These are phyloP conservation scores for Cryoendolithus antarcticus DNA, from an alignment of 2,329 filamentous ascomycete genomes.

Conservation along the genomic window DNA sequence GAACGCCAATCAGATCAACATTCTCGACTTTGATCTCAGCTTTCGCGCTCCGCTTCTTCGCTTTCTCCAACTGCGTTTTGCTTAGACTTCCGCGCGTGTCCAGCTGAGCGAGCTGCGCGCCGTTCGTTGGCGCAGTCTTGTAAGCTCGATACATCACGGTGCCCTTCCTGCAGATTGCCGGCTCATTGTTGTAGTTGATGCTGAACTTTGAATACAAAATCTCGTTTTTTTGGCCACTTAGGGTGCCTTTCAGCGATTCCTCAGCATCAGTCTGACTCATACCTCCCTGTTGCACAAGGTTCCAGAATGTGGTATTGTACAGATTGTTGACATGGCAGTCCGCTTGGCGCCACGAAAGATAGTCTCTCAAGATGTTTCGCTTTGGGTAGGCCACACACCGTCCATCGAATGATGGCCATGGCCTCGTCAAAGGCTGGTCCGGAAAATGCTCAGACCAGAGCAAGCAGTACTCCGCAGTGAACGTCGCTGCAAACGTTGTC, in stretches of 20 bases:
- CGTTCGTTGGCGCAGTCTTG: constrained; percentile 1
- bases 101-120: too few relatives aligned
- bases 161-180: constrained; percentile 84
- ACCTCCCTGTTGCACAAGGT: constrained; percentile 65
- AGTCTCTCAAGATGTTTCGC: constrained; percentile 72
- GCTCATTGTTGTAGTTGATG: constrained; percentile 97
- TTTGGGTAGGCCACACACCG: constrained; percentile 82
- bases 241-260: constrained; percentile 64
- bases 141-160: constrained; percentile 64
- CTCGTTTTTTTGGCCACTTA: constrained; percentile 86
- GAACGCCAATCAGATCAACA: constrained; percentile 86
- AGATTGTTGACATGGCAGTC: constrained; percentile 99
- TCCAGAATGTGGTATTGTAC: constrained; percentile 96
- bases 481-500: constrained; percentile 82
- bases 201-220: constrained; percentile 79
- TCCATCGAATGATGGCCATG: constrained; percentile 84
- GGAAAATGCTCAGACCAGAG: constrained; percentile 69
- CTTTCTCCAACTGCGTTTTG: constrained; percentile 71
- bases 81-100: constrained; percentile 5
- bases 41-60: constrained; percentile 68
- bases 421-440: constrained; percentile 53
- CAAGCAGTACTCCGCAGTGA: constrained; percentile 81
- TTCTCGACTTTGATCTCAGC: constrained; percentile 72
- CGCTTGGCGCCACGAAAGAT: constrained; percentile 92
- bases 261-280: constrained; percentile 71